Conservation (phyloP, 2,329 filamentous ascomycete species). For the Phaeomoniella chlamydospora region DNA sequence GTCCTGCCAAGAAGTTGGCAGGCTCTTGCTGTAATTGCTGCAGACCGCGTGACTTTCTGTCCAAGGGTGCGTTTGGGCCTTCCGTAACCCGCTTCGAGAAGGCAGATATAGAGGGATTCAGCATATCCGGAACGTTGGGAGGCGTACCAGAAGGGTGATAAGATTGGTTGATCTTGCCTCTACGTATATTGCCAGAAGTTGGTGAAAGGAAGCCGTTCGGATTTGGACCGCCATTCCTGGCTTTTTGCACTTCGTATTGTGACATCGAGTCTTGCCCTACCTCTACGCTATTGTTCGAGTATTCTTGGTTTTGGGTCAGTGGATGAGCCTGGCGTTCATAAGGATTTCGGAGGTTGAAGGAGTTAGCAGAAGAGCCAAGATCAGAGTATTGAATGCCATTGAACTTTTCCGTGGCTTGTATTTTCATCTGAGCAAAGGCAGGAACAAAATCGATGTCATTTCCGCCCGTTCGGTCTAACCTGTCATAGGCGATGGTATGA, state of each 20-base stretch:
- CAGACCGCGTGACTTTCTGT: constrained; percentile 33
- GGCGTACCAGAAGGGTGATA: constrained; percentile 31
- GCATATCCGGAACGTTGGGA: constrained; percentile 18
- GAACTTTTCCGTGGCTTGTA: constrained; percentile 15
- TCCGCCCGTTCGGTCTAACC: constrained; percentile 15
- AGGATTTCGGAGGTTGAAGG: not conserved
- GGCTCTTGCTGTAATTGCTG: constrained; percentile 26
- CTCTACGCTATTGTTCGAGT: not conserved
- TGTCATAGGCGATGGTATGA: constrained; percentile 21
- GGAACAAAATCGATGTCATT: constrained; percentile 16
- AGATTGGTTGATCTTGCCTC: constrained; percentile 27
- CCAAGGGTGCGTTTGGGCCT: constrained; percentile 28
- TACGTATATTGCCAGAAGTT: constrained; percentile 27
- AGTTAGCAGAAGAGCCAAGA: not conserved
- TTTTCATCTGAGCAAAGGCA: constrained; percentile 19
- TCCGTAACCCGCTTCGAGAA: constrained; percentile 21
- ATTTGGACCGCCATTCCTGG: not conserved
- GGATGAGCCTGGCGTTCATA: not conserved
- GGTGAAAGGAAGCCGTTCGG: constrained; percentile 18
- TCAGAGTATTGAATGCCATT: constrained; percentile 1
- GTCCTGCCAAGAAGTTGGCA: constrained; percentile 9
- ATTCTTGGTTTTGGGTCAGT: not conserved
- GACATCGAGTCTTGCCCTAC: not conserved
- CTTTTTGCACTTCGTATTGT: not conserved
- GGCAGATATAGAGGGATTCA: constrained; percentile 27